Evolutionary conservation across 2,329 filamentous ascomycete species (phyloP).

Genomic region (Fusarium foetens): DNA sequence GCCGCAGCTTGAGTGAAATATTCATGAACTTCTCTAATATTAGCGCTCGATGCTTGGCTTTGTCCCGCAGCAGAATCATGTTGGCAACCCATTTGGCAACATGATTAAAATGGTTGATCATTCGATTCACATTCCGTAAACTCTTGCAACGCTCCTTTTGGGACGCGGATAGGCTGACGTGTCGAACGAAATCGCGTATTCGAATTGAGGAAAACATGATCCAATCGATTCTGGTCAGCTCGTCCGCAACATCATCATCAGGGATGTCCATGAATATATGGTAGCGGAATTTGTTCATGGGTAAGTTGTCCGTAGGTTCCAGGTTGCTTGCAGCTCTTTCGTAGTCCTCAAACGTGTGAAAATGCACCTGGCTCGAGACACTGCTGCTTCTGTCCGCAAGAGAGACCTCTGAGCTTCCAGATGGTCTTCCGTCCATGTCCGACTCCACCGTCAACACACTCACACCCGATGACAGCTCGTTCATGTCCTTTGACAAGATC

Average conservation of each 20-base stretch:
- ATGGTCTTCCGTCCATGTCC: constrained; percentile 55
- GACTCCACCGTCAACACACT: constrained; percentile 61
- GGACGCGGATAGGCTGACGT: constrained; percentile 79
- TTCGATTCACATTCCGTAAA: constrained; percentile 88
- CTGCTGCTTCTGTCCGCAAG: constrained; percentile 53
- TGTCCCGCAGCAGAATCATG: constrained; percentile 89
- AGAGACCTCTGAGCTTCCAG: constrained; percentile 58
- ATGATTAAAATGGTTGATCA: constrained; percentile 94
- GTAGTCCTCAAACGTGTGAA: constrained; percentile 79
- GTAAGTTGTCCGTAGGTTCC: constrained; percentile 73
- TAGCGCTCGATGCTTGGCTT: constrained; percentile 91
- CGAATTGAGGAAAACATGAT: constrained; percentile 96
- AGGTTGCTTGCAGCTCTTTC: constrained; percentile 80
- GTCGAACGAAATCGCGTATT: constrained; percentile 90
- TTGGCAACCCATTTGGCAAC: constrained; percentile 84
- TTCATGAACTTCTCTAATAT: constrained; percentile 97
- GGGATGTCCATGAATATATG: constrained; percentile 88
- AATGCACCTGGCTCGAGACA: constrained; percentile 61
- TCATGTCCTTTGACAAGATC: constrained; percentile 53
- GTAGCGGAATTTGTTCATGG: constrained; percentile 87
- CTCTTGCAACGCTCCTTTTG: constrained; percentile 80
- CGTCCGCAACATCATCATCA: constrained; percentile 86
- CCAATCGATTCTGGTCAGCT: constrained; percentile 97
- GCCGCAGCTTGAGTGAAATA: constrained; percentile 84
- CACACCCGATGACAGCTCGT: constrained; percentile 55